phyloP scores from a whole-genome alignment of 306 rosid genomes.

The Prunus armeniaca region DNA sequence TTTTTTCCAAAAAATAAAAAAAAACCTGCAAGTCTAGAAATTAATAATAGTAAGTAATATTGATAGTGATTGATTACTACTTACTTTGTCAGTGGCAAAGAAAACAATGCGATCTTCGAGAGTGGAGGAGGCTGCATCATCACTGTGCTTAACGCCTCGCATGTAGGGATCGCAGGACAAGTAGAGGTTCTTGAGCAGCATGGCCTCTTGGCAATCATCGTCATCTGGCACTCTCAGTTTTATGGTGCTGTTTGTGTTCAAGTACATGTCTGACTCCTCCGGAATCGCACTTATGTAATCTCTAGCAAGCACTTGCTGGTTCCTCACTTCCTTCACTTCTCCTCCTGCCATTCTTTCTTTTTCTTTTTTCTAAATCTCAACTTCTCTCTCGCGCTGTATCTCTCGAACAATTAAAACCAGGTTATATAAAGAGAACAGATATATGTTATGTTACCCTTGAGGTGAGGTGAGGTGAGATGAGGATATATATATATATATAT shows the following conservation, averaged over 20 bases:
- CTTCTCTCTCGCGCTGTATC: not conserved
- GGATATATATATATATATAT: too few species aligned
- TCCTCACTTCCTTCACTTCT: conserved; percentile 4
- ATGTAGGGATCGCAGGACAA: conserved; percentile 64
- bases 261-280: conserved; percentile 16
- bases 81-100: conserved; percentile 43
- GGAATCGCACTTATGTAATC: conserved; percentile 11
- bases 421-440: not conserved
- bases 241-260: conserved; percentile 17
- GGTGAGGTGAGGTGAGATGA: not conserved
- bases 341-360: not conserved
- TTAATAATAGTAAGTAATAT: not conserved
- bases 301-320: conserved; percentile 19
- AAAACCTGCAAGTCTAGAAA: too few species aligned
- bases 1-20: too few species aligned
- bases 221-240: conserved; percentile 30
- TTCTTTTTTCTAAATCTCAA: not conserved
- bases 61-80: not conserved
- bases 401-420: not conserved
- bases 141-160: conserved; percentile 31
- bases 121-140: not conserved
- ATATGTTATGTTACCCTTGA: not conserved
- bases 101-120: not conserved
- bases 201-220: conserved; percentile 26
- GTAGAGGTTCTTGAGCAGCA: conserved; percentile 54